These are phyloP conservation scores for Gracilaria domingensis DNA, from an alignment of 23 red algal species.

Conservation along the genomic window DNA sequence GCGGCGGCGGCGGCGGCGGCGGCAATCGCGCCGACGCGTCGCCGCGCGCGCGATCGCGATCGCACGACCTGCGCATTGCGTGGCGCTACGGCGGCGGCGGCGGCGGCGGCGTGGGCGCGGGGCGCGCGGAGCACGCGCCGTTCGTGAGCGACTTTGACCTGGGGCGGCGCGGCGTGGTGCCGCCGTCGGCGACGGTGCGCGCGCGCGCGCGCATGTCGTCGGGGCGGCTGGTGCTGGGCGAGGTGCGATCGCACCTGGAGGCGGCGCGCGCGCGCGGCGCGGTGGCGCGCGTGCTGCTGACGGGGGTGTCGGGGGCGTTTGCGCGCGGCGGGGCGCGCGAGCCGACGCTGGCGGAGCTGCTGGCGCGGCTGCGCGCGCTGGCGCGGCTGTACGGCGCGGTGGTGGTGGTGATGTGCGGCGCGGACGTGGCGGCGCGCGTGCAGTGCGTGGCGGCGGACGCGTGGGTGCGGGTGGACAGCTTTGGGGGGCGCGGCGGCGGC, in stretches of 20 bases:
- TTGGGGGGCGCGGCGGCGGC: slow-evolving; percentile 71
- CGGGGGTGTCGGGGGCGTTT: not conserved
- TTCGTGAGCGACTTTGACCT: slow-evolving; percentile 54
- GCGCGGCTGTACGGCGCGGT: slow-evolving; percentile 46
- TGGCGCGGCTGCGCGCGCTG: slow-evolving; percentile 43
- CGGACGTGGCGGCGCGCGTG: slow-evolving; percentile 22
- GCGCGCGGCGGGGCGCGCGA: not conserved
- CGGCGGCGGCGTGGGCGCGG: no score
- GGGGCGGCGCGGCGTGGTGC: not conserved
- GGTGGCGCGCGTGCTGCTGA: slow-evolving; percentile 16
- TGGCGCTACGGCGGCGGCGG: slow-evolving; percentile 65
- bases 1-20: not conserved
- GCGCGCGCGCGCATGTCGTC: not conserved
- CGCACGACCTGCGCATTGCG: slow-evolving; percentile 69
- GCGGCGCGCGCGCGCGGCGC: not conserved
- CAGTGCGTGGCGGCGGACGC: slow-evolving; percentile 35
- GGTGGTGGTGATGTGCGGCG: slow-evolving; percentile 20
- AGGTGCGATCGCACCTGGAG: slow-evolving; percentile 3
- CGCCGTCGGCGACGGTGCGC: slow-evolving; percentile 12
- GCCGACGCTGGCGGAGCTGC: not conserved
- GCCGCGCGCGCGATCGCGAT: no score
- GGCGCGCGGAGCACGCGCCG: not conserved
- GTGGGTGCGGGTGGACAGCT: slow-evolving; percentile 63
- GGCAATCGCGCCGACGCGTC: not conserved
- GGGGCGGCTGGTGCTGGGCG: not conserved